A percentile compares a stretch with the other conserved stretches of the same genome.
Evolutionary conservation across 2,329 filamentous ascomycete genomes (phyloP).

Genomic region (Mycosphaerella sp.): DNA sequence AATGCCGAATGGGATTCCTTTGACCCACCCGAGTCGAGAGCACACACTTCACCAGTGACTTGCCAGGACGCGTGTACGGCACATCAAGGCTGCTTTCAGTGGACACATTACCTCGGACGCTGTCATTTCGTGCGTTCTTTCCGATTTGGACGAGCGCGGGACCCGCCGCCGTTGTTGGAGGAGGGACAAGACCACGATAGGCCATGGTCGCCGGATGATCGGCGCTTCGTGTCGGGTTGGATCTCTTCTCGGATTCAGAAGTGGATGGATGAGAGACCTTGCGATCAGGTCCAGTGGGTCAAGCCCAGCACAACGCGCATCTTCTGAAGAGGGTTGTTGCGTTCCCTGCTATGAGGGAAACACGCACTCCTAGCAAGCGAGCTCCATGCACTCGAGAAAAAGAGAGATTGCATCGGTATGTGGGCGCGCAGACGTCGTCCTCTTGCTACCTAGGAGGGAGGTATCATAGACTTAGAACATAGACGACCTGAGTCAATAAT

Average conservation of each 20-base stretch:
- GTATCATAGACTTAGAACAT: too few relatives aligned
- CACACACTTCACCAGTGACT: conserved; percentile 30
- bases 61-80: conserved; percentile 44
- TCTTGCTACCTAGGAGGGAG: too few relatives aligned
- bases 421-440: too few relatives aligned
- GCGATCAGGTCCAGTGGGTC: conserved; percentile 36
- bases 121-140: conserved; percentile 31
- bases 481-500: too few relatives aligned
- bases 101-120: conserved; percentile 24
- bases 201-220: conserved; percentile 31
- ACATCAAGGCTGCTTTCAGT: conserved; percentile 33
- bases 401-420: too few relatives aligned
- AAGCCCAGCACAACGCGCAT: conserved; percentile 29
- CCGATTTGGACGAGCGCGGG: conserved; percentile 35
- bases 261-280: conserved; percentile 34
- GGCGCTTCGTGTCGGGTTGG: conserved; percentile 37
- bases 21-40: conserved; percentile 19
- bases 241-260: conserved; percentile 34
- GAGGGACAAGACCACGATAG: conserved; percentile 22
- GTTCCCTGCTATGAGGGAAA: too few relatives aligned
- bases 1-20: conserved; percentile 34
- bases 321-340: conserved; percentile 11
- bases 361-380: too few relatives aligned
- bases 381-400: too few relatives aligned
- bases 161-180: conserved; percentile 16